Evolutionary conservation across 208 protist species (phyloP).

Genomic region (Trypanosoma caninum): DNA sequence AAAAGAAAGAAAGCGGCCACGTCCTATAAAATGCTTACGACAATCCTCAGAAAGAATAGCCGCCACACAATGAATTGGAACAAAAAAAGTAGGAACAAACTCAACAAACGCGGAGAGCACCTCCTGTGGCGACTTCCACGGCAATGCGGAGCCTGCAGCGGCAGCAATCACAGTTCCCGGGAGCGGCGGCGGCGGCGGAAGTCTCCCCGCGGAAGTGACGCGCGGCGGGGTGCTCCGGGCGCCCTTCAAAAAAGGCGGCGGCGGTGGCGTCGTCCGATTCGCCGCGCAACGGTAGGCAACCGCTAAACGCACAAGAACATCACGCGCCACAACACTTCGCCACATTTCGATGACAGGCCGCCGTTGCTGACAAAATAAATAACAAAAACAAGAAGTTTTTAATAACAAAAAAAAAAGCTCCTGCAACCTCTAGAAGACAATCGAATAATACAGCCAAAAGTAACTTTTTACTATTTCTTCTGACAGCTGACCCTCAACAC

Average conservation of each 20-base stretch:
- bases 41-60: slow-evolving; percentile 71
- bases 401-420: too few relatives aligned
- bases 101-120: slow-evolving; percentile 62
- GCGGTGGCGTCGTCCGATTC: slow-evolving; percentile 22
- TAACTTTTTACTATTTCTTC: too few relatives aligned
- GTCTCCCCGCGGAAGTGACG: background rate
- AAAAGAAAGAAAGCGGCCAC: slow-evolving; percentile 51
- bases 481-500: too few relatives aligned
- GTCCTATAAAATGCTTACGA: slow-evolving; percentile 47
- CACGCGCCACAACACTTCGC: background rate
- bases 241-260: slow-evolving; percentile 3
- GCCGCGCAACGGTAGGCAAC: background rate
- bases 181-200: slow-evolving; percentile 31
- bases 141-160: slow-evolving; percentile 7
- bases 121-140: slow-evolving; percentile 66
- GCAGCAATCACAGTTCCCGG: slow-evolving; percentile 15
- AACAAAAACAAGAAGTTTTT: slow-evolving; percentile 13
- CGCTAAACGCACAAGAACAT: background rate
- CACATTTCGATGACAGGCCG: background rate
- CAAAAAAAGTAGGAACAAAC: slow-evolving; percentile 82
- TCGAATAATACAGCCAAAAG: too few relatives aligned
- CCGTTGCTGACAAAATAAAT: slow-evolving; percentile 16
- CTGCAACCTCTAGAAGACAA: too few relatives aligned
- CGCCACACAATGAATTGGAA: slow-evolving; percentile 61
- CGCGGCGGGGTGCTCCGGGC: slow-evolving; percentile 1